phyloP scores from a whole-genome alignment of 1,139 yeast species.

The Kluyveromyces marxianus region DNA sequence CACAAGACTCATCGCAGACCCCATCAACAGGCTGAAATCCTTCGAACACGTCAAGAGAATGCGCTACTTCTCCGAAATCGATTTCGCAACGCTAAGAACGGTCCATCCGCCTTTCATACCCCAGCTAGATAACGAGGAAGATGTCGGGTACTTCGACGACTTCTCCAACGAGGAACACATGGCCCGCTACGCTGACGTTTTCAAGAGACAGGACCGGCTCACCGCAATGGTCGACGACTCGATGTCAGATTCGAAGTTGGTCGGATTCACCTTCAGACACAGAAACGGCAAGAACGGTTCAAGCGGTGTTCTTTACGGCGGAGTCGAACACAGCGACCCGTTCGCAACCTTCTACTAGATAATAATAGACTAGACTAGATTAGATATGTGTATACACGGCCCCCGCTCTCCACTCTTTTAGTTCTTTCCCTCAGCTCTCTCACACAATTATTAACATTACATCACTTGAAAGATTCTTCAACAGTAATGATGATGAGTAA shows the following conservation, averaged over 20 bases:
- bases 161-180: constrained; percentile 93
- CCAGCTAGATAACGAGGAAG: constrained; percentile 91
- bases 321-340: constrained; percentile 34
- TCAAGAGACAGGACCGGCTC: constrained; percentile 79
- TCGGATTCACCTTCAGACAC: constrained; percentile 95
- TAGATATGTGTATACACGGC: too few species aligned
- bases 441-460: too few species aligned
- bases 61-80: constrained; percentile 76
- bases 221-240: constrained; percentile 72
- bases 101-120: constrained; percentile 93
- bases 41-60: constrained; percentile 75
- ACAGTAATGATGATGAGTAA: too few species aligned
- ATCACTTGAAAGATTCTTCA: too few species aligned
- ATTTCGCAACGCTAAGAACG: constrained; percentile 63
- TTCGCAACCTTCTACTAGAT: constrained; percentile 34
- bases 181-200: constrained; percentile 96
- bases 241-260: constrained; percentile 64
- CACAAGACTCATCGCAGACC: constrained; percentile 70
- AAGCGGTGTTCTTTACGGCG: constrained; percentile 34
- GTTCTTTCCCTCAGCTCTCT: too few species aligned
- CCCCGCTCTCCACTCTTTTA: too few species aligned
- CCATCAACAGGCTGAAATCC: constrained; percentile 62
- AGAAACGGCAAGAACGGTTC: constrained; percentile 46
- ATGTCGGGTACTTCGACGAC: constrained; percentile 98
- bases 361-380: too few species aligned